Conservation (phyloP, 768 basidiomycete species). For the Polyporus arcularius region DNA sequence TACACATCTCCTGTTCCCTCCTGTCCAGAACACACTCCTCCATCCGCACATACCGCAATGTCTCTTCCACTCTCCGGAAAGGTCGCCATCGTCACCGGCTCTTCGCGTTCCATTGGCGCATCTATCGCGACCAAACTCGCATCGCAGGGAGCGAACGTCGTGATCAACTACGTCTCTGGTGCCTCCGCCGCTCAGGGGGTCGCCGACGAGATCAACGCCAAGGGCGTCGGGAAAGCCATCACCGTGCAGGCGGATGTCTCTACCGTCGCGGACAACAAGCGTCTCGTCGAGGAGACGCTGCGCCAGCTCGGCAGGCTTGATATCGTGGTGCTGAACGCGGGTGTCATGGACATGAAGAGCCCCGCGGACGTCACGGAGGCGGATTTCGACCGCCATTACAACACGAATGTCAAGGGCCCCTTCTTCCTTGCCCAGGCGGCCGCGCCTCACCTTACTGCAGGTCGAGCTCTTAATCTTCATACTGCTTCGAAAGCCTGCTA, state of each 20-base stretch:
- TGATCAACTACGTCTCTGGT: constrained; percentile 55
- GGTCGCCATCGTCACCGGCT: constrained; percentile 53
- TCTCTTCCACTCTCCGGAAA: constrained; percentile 27
- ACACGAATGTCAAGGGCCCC: constrained; percentile 61
- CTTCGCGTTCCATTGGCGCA: constrained; percentile 61
- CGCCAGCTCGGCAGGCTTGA: constrained; percentile 54
- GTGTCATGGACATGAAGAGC: constrained; percentile 52
- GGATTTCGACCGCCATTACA: constrained; percentile 52
- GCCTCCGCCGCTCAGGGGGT: constrained; percentile 45
- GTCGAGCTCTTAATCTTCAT: constrained; percentile 27
- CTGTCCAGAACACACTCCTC: neutral
- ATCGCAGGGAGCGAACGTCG: constrained; percentile 55
- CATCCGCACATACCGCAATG: constrained; percentile 2
- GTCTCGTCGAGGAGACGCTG: constrained; percentile 49
- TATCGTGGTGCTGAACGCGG: constrained; percentile 61
- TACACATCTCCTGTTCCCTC: neutral
- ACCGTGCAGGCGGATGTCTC: constrained; percentile 55
- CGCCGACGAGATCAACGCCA: constrained; percentile 46
- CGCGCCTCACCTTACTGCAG: constrained; percentile 41
- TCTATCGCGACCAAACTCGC: constrained; percentile 55
- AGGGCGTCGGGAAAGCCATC: constrained; percentile 45
- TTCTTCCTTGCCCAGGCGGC: constrained; percentile 55
- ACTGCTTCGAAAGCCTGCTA: neutral
- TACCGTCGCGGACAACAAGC: constrained; percentile 46
- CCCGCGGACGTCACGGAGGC: constrained; percentile 53